These are phyloP conservation scores for Candida methanosorbosa DNA, from an alignment of 805 yeast genomes.

Conservation along the genomic window DNA sequence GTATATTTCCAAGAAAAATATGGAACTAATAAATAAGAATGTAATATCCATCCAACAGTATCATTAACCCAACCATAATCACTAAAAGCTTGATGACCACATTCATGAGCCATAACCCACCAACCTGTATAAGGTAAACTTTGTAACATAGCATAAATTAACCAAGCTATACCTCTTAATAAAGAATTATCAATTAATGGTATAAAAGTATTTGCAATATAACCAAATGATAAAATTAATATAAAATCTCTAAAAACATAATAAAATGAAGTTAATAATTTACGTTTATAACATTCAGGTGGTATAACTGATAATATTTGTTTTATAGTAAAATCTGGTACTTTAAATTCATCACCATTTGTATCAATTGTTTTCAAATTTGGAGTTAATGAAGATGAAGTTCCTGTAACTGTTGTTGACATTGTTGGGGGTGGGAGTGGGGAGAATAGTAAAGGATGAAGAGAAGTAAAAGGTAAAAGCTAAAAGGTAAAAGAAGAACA, in stretches of 20 bases:
- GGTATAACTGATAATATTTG: slow-evolving; percentile 70
- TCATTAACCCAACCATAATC: slow-evolving; percentile 69
- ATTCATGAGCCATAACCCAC: slow-evolving; percentile 87
- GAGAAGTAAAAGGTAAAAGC: not conserved
- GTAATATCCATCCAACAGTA: slow-evolving; percentile 75
- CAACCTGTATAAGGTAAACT: slow-evolving; percentile 70
- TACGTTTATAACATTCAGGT: slow-evolving; percentile 62
- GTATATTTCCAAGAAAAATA: slow-evolving; percentile 82
- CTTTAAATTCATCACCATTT: slow-evolving; percentile 57
- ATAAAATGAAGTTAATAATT: slow-evolving; percentile 41
- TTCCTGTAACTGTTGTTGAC: too few relatives aligned
- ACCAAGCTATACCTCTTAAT: slow-evolving; percentile 52
- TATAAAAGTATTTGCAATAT: slow-evolving; percentile 44
- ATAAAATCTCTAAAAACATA: slow-evolving; percentile 64
- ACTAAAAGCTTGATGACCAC: slow-evolving; percentile 84
- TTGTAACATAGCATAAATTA: slow-evolving; percentile 39
- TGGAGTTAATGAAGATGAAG: too few relatives aligned
- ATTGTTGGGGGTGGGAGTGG: too few relatives aligned
- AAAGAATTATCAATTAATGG: slow-evolving; percentile 35
- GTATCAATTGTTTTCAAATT: slow-evolving; percentile 46
- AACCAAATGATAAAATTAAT: slow-evolving; percentile 39
- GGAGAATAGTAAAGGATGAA: not conserved
- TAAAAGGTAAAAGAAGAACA: not conserved
- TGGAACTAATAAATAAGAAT: slow-evolving; percentile 72
- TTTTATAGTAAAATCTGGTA: slow-evolving; percentile 70